Base-by-base conservation (phyloP, 2,329 filamentous ascomycete species). In the Monascus ruber region DNA sequence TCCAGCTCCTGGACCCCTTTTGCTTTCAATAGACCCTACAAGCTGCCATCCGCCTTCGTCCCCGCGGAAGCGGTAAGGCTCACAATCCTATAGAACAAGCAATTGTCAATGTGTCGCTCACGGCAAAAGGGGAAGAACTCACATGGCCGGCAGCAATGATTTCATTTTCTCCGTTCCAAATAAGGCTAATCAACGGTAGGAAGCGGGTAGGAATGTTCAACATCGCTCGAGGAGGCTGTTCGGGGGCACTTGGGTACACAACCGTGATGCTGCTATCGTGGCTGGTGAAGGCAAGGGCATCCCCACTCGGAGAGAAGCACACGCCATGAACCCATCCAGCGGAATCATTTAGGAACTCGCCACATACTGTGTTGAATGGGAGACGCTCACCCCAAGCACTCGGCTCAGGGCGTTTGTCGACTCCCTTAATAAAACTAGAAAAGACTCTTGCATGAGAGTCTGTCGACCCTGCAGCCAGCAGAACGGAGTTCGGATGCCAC, bases 291-390 rank as follows among this genome's bases (percentile, higher is more conserved):
- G 91, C 91, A 34, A 98, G 75, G n/a, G 84, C 86, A 54, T 95
- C 77, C 40, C 91, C 91, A 49, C 81, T 86, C 0, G 91, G 91
- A 2, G 87, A 94, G 65, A 98, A 98, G 9, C 83, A 81, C 9
- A 94, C 85, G 27, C 84, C 82, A 67, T 96, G 91, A 3, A 98
- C 79, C 91, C 91, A 98, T 11, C 91, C 91, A 26, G 91, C 91
- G 1, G 88, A 93, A 64, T 91, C 89, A 64, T 98, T 98, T 52
- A 95, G 63, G 59, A 79, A 98, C 66, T 98, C 91, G 56, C 91
- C 91, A 56, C 91, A 98, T 37, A 98, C 87, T 4, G 91, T 98
- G 69, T 95, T 95, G 73, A 98, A 98, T 5, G 91, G 91, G 45
- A 98, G 70, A 36, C 89, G 74, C 71, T 98, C 91, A 43, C 91